Percentiles rank a stretch among this genome's conserved stretches.
phyloP scores from a whole-genome alignment of 2,329 filamentous ascomycete genomes.

The Epichloe gansuensis region DNA sequence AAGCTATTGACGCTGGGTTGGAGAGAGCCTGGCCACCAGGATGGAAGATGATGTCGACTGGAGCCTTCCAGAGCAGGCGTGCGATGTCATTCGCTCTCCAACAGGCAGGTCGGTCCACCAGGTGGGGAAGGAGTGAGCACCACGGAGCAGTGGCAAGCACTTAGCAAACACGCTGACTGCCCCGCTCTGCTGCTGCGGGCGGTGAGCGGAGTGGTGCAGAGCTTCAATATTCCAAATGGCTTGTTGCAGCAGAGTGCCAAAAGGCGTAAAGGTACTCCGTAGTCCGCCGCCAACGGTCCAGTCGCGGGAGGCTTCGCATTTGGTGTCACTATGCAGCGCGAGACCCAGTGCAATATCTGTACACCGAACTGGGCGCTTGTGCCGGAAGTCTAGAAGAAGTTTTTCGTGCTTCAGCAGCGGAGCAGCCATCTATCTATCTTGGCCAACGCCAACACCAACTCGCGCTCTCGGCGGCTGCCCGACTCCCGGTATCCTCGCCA shows the following conservation, averaged over 20 bases:
- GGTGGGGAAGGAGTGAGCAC: neutral
- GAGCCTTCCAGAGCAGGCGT: neutral
- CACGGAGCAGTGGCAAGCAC: no score
- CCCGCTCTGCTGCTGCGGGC: neutral
- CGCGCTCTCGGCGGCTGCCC: neutral
- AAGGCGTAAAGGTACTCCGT: no score
- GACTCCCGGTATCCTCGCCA: neutral
- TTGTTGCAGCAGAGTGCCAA: no score
- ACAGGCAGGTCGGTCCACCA: neutral
- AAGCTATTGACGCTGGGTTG: neutral
- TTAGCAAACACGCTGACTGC: neutral
- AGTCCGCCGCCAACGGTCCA: no score
- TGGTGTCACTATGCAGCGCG: neutral
- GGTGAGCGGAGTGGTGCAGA: no score
- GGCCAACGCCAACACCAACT: neutral
- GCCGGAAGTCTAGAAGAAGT: constrained; percentile 1
- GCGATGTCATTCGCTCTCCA: constrained; percentile 2
- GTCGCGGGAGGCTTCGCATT: neutral
- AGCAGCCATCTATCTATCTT: neutral
- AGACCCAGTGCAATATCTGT: neutral
- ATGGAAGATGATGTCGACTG: neutral
- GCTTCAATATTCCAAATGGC: no score
- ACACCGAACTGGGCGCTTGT: neutral
- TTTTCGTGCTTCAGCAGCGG: neutral
- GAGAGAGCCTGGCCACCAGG: neutral